Evolutionary conservation across 2,329 filamentous ascomycete species (phyloP).

Genomic region (Grosmannia clavigera): DNA sequence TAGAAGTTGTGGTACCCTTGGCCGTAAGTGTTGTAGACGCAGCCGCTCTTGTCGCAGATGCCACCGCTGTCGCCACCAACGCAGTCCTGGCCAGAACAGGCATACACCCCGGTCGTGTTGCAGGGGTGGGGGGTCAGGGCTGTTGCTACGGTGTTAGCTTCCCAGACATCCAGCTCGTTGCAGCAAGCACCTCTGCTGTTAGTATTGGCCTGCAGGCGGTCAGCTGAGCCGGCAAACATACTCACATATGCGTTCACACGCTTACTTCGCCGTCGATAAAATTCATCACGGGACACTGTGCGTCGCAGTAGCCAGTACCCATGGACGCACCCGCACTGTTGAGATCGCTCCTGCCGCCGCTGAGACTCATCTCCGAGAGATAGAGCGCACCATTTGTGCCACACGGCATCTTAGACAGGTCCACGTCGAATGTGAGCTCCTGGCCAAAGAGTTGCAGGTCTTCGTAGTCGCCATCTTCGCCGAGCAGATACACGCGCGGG

Average conservation of each 20-base stretch:
- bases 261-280: conserved; percentile 38
- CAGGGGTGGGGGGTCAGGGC: conserved; percentile 37
- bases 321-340: conserved; percentile 47
- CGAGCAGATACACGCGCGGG: conserved; percentile 45
- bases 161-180: conserved; percentile 44
- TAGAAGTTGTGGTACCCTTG: conserved; percentile 18
- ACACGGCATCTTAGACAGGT: conserved; percentile 47
- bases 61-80: conserved; percentile 33
- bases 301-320: conserved; percentile 53
- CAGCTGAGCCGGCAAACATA: neutral
- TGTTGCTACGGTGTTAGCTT: conserved; percentile 34
- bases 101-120: conserved; percentile 28
- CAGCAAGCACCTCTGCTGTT: conserved; percentile 35
- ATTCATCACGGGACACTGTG: conserved; percentile 38
- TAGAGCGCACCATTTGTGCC: conserved; percentile 54
- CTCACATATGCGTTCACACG: neutral
- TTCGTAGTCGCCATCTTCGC: conserved; percentile 40
- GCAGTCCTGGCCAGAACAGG: conserved; percentile 30
- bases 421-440: conserved; percentile 52
- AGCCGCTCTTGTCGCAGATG: conserved; percentile 29
- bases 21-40: conserved; percentile 22
- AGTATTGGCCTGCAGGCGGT: conserved; percentile 23
- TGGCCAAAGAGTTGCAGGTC: conserved; percentile 42
- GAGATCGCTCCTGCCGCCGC: conserved; percentile 43
- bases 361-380: conserved; percentile 41